These are phyloP conservation scores for Gynandropsis gynandra DNA, from an alignment of 345 rosid species.

Conservation along the genomic window DNA sequence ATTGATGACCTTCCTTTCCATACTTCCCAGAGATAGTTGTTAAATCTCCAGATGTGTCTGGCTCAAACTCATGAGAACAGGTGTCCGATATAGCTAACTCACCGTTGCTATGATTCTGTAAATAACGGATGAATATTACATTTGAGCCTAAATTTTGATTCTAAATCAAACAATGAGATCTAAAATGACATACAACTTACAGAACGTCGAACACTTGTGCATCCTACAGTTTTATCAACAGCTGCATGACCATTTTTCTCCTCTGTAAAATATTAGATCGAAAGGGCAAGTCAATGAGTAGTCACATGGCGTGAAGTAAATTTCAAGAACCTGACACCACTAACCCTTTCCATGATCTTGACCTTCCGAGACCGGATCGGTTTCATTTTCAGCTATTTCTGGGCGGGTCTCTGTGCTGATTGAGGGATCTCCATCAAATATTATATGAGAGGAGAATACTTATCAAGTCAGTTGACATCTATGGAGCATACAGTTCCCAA, in stretches of 20 bases:
- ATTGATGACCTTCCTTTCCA: conserved; percentile 33
- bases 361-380: conserved; percentile 25
- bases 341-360: conserved; percentile 39
- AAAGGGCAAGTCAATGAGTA: conserved; percentile 16
- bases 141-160: conserved; percentile 38
- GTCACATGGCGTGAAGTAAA: conserved; percentile 19
- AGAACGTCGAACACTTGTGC: conserved; percentile 80
- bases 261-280: conserved; percentile 34
- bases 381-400: conserved; percentile 35
- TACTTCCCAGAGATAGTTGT: conserved; percentile 28
- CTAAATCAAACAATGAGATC: conserved; percentile 38
- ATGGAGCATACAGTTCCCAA: conserved; percentile 8
- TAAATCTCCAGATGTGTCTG: conserved; percentile 22
- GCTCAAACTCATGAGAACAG: conserved; percentile 29
- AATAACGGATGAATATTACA: conserved; percentile 38
- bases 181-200: conserved; percentile 99
- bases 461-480: conserved; percentile 5
- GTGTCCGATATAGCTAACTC: conserved; percentile 36
- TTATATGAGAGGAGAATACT: conserved; percentile 11
- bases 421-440: conserved; percentile 25
- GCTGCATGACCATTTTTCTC: conserved; percentile 28
- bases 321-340: conserved; percentile 18
- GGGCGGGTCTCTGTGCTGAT: conserved; percentile 44
- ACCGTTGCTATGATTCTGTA: conserved; percentile 57
- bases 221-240: conserved; percentile 34